These are phyloP conservation scores for Fusarium chuoi DNA, from an alignment of 2,329 filamentous ascomycete species.

Conservation along the genomic window DNA sequence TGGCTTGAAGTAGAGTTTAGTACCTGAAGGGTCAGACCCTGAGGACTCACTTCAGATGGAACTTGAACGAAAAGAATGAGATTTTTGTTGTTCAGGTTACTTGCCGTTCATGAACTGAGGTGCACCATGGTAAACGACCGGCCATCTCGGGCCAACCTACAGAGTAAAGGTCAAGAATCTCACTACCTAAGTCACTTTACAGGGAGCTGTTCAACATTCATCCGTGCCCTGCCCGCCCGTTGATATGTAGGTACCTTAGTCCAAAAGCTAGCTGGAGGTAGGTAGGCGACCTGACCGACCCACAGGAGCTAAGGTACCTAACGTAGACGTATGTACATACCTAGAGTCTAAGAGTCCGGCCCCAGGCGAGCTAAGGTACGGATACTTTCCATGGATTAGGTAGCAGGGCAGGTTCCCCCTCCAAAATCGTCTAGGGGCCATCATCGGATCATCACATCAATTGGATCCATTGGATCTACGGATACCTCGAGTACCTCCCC, in stretches of 20 bases:
- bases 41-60: not conserved
- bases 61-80: not conserved
- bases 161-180: not conserved
- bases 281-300: constrained; percentile 8
- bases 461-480: constrained; percentile 4
- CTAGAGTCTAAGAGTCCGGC: too few species aligned
- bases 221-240: constrained; percentile 22
- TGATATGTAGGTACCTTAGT: not conserved
- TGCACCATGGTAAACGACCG: not conserved
- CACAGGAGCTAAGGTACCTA: constrained; percentile 35
- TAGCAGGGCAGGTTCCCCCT: constrained; percentile 31
- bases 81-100: not conserved
- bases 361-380: constrained; percentile 32
- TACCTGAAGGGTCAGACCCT: constrained; percentile 20
- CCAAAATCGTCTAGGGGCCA: constrained; percentile 26
- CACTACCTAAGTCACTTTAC: constrained; percentile 12
- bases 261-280: not conserved
- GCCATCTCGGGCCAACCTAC: constrained; percentile 2
- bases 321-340: too few species aligned
- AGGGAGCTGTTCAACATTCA: constrained; percentile 27
- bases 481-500: not conserved
- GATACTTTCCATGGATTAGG: constrained; percentile 6
- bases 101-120: not conserved
- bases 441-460: constrained; percentile 42
- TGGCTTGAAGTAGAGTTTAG: constrained; percentile 36